These are phyloP conservation scores for Nemania bipapillata DNA, from an alignment of 2,329 filamentous ascomycete genomes.

Conservation along the genomic window DNA sequence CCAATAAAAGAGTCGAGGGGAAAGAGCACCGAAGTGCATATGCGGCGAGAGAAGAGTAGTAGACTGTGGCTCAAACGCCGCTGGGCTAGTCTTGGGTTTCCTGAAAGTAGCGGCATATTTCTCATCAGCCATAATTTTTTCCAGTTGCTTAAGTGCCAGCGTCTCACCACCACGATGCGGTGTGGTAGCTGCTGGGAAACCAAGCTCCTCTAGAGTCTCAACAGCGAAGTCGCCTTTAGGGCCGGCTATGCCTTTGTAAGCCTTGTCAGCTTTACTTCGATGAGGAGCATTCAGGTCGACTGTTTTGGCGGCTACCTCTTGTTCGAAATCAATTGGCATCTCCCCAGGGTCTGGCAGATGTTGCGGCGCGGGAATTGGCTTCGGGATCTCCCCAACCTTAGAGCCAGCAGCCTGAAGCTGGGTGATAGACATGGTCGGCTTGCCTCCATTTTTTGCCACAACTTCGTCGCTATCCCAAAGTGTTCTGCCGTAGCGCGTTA, in stretches of 20 bases:
- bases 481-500: conserved; percentile 73
- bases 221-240: conserved; percentile 75
- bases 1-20: conserved; percentile 79
- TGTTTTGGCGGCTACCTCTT: conserved; percentile 60
- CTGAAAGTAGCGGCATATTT: conserved; percentile 78
- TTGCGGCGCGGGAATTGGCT: conserved; percentile 69
- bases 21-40: conserved; percentile 78
- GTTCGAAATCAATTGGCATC: conserved; percentile 68
- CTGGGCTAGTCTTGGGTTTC: conserved; percentile 79
- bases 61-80: conserved; percentile 76
- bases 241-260: conserved; percentile 71
- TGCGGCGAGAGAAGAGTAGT: conserved; percentile 79
- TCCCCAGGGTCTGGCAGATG: conserved; percentile 73
- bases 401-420: conserved; percentile 72
- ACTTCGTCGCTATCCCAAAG: conserved; percentile 79
- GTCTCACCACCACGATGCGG: conserved; percentile 78
- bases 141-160: conserved; percentile 67
- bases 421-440: conserved; percentile 78
- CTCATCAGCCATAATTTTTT: conserved; percentile 68
- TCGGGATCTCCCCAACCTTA: conserved; percentile 70
- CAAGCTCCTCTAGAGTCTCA: conserved; percentile 77
- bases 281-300: conserved; percentile 70
- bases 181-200: conserved; percentile 71
- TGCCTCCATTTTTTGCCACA: conserved; percentile 71
- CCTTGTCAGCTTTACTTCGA: conserved; percentile 64